phyloP scores from a whole-genome alignment of 2,329 filamentous ascomycete species.

The Microsporum audouinii region DNA sequence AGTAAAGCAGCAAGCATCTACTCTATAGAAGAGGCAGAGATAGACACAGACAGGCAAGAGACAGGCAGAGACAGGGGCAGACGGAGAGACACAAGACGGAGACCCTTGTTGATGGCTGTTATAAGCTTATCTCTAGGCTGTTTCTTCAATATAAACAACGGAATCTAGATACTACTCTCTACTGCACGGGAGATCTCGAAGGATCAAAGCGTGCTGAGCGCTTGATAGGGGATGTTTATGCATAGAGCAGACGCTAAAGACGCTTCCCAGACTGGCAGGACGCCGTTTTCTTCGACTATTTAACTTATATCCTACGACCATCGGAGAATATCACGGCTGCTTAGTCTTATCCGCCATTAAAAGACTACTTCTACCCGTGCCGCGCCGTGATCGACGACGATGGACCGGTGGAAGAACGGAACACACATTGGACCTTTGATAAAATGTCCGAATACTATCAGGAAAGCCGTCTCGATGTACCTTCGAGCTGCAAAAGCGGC shows the following conservation, averaged over 20 bases:
- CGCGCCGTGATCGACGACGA: not conserved
- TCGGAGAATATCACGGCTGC: not conserved
- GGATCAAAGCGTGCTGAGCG: not conserved
- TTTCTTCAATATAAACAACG: not conserved
- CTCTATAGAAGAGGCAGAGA: too few species aligned
- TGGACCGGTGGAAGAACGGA: not conserved
- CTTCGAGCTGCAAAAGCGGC: not conserved
- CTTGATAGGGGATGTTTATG: not conserved
- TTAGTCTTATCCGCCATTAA: not conserved
- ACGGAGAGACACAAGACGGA: not conserved
- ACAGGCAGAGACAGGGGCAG: not conserved
- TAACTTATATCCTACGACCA: not conserved
- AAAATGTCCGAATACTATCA: not conserved
- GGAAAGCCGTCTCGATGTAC: not conserved
- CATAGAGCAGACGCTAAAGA: not conserved
- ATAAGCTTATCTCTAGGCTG: not conserved
- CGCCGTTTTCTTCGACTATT: not conserved
- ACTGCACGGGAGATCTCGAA: not conserved
- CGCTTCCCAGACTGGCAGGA: not conserved
- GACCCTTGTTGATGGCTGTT: not conserved
- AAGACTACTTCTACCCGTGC: not conserved
- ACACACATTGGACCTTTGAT: not conserved
- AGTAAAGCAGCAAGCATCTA: too few species aligned
- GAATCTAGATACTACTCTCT: not conserved
- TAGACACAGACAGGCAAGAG: not conserved